Conservation (phyloP, 148 eudicot species). For the Tetragonia tetragonoides region DNA sequence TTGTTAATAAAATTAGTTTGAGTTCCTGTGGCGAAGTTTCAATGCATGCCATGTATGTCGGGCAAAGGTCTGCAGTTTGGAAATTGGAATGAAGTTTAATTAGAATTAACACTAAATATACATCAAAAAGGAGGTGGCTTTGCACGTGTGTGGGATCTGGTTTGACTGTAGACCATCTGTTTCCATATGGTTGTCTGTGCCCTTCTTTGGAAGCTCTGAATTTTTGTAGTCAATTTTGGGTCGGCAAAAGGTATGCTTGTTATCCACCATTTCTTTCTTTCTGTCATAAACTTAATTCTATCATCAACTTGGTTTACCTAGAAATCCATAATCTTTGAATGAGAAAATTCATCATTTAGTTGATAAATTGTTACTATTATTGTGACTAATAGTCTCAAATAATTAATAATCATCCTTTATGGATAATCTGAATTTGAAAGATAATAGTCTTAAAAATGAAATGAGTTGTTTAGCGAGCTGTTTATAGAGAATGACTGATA, state of each 20-base stretch:
- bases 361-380: too few relatives aligned
- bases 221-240: background rate
- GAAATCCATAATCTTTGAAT: too few relatives aligned
- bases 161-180: background rate
- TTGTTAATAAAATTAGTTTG: background rate
- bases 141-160: constrained; percentile 30
- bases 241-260: background rate
- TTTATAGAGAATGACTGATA: too few relatives aligned
- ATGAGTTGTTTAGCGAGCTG: too few relatives aligned
- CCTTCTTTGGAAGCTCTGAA: background rate
- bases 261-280: background rate
- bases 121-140: background rate
- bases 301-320: background rate
- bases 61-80: constrained; percentile 8
- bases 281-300: background rate
- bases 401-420: too few relatives aligned
- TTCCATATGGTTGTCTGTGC: constrained; percentile 24
- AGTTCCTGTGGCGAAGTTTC: background rate
- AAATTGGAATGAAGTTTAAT: constrained; percentile 13
- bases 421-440: too few relatives aligned
- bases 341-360: too few relatives aligned
- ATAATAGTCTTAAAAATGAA: too few relatives aligned
- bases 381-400: too few relatives aligned
- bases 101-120: background rate
- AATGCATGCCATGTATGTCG: constrained; percentile 15